These are phyloP conservation scores for Sungouiozyma intestinalis DNA, from an alignment of 805 yeast species.

Conservation along the genomic window DNA sequence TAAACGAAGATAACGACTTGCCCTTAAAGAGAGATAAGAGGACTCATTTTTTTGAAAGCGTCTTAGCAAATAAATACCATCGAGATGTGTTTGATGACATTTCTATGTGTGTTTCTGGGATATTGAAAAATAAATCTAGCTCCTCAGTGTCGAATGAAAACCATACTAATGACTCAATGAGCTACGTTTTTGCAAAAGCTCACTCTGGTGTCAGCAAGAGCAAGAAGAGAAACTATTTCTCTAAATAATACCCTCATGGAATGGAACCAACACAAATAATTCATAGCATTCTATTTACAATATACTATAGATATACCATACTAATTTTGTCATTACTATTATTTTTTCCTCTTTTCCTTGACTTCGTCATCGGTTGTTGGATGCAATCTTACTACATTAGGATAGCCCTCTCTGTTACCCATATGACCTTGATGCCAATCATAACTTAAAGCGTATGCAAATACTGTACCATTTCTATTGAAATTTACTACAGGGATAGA, in stretches of 20 bases:
- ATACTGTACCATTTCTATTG: slow-evolving; percentile 71
- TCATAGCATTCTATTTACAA: not conserved
- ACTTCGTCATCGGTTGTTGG: slow-evolving; percentile 80
- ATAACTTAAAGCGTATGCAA: slow-evolving; percentile 86
- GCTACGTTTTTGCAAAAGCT: too few relatives aligned
- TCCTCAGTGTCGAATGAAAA: not conserved
- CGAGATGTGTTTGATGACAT: slow-evolving; percentile 13
- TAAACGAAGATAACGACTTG: slow-evolving; percentile 6
- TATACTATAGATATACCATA: not conserved
- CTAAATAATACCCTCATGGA: not conserved
- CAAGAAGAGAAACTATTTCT: not conserved
- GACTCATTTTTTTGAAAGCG: slow-evolving; percentile 1
- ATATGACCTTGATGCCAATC: slow-evolving; percentile 94
- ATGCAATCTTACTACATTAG: slow-evolving; percentile 71
- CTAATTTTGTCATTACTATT: not conserved
- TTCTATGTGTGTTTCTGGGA: slow-evolving; percentile 8
- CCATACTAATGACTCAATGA: not conserved
- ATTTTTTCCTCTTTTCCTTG: slow-evolving; percentile 37
- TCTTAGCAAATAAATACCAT: slow-evolving; percentile 11
- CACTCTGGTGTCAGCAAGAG: not conserved
- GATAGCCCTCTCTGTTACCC: slow-evolving; percentile 64
- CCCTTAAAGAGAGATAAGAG: not conserved
- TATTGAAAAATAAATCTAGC: slow-evolving; percentile 5
- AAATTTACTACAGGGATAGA: slow-evolving; percentile 71
- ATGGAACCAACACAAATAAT: not conserved